Evolutionary conservation across 2,329 filamentous ascomycete species (phyloP), one percentile per base, ranked within the genome.

Genomic region (Phialophora verrucosa): DNA sequence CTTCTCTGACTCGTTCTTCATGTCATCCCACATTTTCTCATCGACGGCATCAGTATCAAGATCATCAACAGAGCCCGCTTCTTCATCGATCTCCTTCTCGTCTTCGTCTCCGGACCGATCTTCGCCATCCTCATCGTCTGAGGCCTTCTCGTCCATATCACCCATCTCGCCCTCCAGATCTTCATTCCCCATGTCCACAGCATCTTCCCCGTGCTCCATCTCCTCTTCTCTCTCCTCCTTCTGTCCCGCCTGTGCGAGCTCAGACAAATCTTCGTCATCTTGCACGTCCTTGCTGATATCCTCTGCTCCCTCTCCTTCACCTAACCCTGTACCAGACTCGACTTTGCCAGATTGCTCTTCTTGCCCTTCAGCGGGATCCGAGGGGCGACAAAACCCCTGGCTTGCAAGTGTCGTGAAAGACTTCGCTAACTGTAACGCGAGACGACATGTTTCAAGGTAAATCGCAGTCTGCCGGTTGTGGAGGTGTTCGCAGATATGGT

Each of bases 11-110:
- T 73, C 69, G 32, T 71, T 71, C 57, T 71, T 70, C 54, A 89
- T 88, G 47, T 93, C 93, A 78, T 99, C 93, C 95, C 95, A 99
- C 86, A 98, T 93, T 83, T 98, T 99, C 81, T 99, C 96, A 76
- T 99, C 96, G 1, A 98, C 91, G 23, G 94, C 91, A 17, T 88
- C 91, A 12, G 92, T 90, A 72, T 97, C 94, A 50, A 97, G 83
- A 73, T 96, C 92, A 79, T 97, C 92, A 11, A 98, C 93, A 73
- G 93, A 91, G 1, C 93, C 95, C 4, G 91, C 87, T 78, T 98
- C 92, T 73, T 97, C 93, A 70, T 97, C 93, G 76, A 96, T 89
- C 51, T 88, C 86, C 29, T 91, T 85, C 35, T 87, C 86, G 10
- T 89, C 83, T 59, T 89, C 85, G 49, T 85, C 86, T 1, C 85